Evolutionary conservation across 2,329 filamentous ascomycete genomes (phyloP).

Genomic region (Lecanicillium sp.): DNA sequence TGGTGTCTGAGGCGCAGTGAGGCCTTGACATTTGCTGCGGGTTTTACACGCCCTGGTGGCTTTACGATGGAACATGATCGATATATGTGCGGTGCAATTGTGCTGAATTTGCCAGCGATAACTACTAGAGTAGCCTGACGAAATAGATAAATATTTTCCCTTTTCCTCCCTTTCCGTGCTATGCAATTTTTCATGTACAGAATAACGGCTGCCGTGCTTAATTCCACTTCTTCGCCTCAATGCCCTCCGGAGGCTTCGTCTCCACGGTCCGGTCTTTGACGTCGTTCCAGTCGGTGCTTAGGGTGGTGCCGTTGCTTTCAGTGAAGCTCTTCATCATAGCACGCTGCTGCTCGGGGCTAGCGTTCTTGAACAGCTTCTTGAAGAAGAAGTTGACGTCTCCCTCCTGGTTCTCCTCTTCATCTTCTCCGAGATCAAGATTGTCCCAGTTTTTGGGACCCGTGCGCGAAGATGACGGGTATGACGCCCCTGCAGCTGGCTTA

Average conservation of each 20-base stretch:
- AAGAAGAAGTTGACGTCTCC: slow-evolving; percentile 76
- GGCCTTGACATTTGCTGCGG: background rate
- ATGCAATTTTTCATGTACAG: too few species aligned
- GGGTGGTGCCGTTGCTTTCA: slow-evolving; percentile 86
- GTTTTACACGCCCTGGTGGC: background rate
- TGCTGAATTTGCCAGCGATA: too few species aligned
- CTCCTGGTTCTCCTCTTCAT: slow-evolving; percentile 51
- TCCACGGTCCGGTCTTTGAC: slow-evolving; percentile 68
- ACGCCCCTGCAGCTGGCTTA: slow-evolving; percentile 33
- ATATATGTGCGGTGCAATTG: background rate
- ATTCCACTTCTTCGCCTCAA: slow-evolving; percentile 68
- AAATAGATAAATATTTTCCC: too few species aligned
- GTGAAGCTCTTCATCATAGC: slow-evolving; percentile 98
- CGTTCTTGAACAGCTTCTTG: slow-evolving; percentile 75
- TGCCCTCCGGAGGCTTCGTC: slow-evolving; percentile 67
- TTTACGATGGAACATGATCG: background rate
- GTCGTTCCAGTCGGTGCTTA: slow-evolving; percentile 89
- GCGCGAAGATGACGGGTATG: slow-evolving; percentile 83
- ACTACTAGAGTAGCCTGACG: too few species aligned
- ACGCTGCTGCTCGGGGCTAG: slow-evolving; percentile 72
- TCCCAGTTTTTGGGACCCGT: slow-evolving; percentile 90
- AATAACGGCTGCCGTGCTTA: too few species aligned
- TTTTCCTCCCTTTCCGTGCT: too few species aligned
- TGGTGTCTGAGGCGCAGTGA: background rate
- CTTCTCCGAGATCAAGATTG: slow-evolving; percentile 47